phyloP scores from a whole-genome alignment of 768 basidiomycete species.

The Boletus bicolor region DNA sequence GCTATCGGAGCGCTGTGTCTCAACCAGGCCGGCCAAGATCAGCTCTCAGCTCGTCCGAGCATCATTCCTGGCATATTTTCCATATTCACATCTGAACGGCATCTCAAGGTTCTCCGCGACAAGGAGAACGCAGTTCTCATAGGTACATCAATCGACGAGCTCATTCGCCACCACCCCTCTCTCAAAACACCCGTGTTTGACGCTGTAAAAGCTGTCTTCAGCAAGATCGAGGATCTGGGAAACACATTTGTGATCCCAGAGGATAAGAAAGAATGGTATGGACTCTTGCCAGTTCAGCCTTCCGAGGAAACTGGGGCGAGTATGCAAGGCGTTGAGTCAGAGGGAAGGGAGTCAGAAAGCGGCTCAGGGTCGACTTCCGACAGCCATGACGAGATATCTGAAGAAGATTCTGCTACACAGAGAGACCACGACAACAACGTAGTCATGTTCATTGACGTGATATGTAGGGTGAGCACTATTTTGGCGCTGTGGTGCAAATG shows the following conservation, averaged over 20 bases:
- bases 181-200: constrained; percentile 80
- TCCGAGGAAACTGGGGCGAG: constrained; percentile 34
- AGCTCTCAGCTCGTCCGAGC: constrained; percentile 69
- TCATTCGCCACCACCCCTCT: constrained; percentile 91
- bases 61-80: constrained; percentile 84
- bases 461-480: constrained; percentile 61
- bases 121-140: constrained; percentile 90
- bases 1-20: constrained; percentile 96
- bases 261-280: constrained; percentile 67
- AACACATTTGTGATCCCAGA: constrained; percentile 52
- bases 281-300: constrained; percentile 38
- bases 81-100: constrained; percentile 81
- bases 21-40: constrained; percentile 84
- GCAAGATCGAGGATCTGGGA: constrained; percentile 73
- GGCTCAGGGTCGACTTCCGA: constrained; percentile 19
- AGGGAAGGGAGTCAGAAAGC: constrained; percentile 19
- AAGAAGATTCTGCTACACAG: constrained; percentile 34
- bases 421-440: constrained; percentile 72
- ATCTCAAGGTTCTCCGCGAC: constrained; percentile 81
- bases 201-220: constrained; percentile 65
- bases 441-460: constrained; percentile 74
- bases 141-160: constrained; percentile 89
- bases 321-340: constrained; percentile 46
- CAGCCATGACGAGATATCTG: constrained; percentile 11
- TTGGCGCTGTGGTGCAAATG: not conserved